phyloP scores from a whole-genome alignment of 768 basidiomycete species.

The Trametes cingulata region DNA sequence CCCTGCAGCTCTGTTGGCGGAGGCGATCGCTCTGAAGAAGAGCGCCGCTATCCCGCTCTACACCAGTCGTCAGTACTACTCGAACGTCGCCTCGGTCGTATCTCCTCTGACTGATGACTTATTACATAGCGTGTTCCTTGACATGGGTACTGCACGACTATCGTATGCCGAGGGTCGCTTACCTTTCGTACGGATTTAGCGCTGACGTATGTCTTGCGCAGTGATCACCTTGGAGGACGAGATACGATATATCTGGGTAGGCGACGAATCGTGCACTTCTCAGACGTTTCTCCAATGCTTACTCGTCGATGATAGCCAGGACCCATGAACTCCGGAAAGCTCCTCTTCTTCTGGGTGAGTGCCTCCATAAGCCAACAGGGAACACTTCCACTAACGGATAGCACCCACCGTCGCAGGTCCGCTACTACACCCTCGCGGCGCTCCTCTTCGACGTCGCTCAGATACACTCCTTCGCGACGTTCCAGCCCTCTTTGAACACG shows the following conservation, averaged over 20 bases:
- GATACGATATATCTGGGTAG: constrained; percentile 1
- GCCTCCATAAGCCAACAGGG: background rate
- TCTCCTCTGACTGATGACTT: background rate
- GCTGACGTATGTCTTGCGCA: too few relatives aligned
- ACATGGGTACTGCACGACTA: background rate
- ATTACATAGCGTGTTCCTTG: background rate
- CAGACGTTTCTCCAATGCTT: background rate
- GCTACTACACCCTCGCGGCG: constrained; percentile 48
- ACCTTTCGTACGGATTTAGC: too few relatives aligned
- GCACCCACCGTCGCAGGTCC: constrained; percentile 34
- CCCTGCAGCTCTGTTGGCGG: background rate
- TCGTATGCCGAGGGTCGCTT: background rate
- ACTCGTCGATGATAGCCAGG: background rate
- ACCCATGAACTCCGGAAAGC: background rate
- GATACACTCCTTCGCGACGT: constrained; percentile 35
- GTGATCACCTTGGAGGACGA: background rate
- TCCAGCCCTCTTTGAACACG: constrained; percentile 27
- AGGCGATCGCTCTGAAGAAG: background rate
- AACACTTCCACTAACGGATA: background rate
- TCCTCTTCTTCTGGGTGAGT: constrained; percentile 7
- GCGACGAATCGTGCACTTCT: background rate
- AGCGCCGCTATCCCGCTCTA: background rate
- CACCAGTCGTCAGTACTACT: background rate
- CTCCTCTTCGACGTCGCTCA: constrained; percentile 46
- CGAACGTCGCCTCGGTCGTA: too few relatives aligned